Percentiles rank a stretch among this genome's conserved stretches.
Evolutionary conservation across 2,329 filamentous ascomycete genomes (phyloP).

Genomic region (Fusarium ramigenum): DNA sequence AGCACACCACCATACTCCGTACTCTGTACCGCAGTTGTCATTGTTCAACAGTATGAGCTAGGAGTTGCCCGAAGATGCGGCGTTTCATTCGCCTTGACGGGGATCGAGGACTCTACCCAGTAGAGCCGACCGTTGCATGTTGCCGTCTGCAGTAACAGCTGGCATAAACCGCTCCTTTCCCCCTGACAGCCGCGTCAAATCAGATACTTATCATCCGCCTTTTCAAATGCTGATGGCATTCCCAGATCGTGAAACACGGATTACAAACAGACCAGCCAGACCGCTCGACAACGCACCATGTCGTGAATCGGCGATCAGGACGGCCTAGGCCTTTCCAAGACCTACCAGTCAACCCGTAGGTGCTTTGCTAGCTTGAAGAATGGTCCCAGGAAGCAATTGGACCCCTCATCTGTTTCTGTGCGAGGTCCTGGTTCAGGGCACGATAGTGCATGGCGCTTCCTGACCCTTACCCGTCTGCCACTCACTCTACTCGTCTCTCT

Average conservation of each 20-base stretch:
- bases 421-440: conserved; percentile 24
- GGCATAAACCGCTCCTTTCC: neutral
- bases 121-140: neutral
- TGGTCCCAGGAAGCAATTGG: conserved; percentile 1
- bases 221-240: neutral
- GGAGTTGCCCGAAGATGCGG: conserved; percentile 2
- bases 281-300: conserved; percentile 24
- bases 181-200: neutral
- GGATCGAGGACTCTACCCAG: conserved; percentile 19
- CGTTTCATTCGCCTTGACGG: neutral
- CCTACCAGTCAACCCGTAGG: conserved; percentile 5
- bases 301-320: conserved; percentile 37
- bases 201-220: neutral
- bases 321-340: neutral
- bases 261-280: conserved; percentile 25
- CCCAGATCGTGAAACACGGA: neutral
- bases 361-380: conserved; percentile 17
- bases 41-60: neutral
- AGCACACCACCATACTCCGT: neutral
- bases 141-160: neutral
- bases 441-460: neutral
- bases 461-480: neutral
- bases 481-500: neutral
- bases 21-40: neutral
- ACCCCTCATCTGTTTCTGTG: conserved; percentile 24